Percentiles rank a stretch among this genome's conserved stretches.
These are phyloP conservation scores for Cutaneotrichosporon spelunceum DNA, from an alignment of 1,284 basidiomycete genomes.

Conservation along the genomic window DNA sequence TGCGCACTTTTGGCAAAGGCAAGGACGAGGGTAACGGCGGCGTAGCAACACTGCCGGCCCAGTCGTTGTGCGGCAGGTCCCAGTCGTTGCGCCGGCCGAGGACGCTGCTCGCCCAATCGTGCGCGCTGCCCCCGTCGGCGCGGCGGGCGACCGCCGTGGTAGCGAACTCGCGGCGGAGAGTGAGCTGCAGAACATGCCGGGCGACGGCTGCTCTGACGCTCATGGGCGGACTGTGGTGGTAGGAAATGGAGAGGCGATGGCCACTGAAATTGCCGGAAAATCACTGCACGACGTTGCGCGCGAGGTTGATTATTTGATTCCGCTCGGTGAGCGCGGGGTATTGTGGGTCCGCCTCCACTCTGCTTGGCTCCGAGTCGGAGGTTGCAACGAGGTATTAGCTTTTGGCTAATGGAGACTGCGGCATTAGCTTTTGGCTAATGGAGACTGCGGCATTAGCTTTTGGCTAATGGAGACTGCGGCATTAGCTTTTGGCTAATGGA, in stretches of 20 bases:
- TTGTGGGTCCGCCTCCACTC: no score
- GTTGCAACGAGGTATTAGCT: no score
- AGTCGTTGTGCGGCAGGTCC: not conserved
- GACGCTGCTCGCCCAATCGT: not conserved
- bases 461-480: no score
- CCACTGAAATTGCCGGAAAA: not conserved
- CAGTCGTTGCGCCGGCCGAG: no score
- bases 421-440: no score
- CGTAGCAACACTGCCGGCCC: not conserved
- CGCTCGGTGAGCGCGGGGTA: no score
- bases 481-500: no score
- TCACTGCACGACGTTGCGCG: not conserved
- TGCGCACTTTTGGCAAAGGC: not conserved
- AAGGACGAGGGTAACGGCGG: not conserved
- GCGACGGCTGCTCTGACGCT: slow-evolving; percentile 2
- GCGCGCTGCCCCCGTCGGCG: not conserved
- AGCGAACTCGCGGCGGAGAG: slow-evolving; percentile 1
- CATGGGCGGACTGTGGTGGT: not conserved
- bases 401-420: no score
- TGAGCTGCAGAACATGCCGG: slow-evolving; percentile 6
- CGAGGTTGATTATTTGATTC: not conserved
- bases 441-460: no score
- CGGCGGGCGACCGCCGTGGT: not conserved
- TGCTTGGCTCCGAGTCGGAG: no score
- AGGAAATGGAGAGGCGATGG: no score